Evolutionary conservation across 805 yeast species (phyloP).

Genomic region (Saccharomycopsis fermentans): DNA sequence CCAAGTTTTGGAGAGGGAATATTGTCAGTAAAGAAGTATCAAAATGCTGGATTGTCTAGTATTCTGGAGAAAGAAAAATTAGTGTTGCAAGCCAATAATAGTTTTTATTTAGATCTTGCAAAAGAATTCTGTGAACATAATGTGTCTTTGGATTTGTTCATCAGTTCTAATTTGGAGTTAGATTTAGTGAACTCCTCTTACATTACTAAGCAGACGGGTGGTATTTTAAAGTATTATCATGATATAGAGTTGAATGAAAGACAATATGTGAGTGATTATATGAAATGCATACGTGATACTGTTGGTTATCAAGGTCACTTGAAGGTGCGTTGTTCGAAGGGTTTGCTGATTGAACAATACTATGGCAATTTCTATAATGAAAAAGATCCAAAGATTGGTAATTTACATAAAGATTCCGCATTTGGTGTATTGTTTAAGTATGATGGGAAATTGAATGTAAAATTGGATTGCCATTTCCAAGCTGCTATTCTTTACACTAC

Average conservation of each 20-base stretch:
- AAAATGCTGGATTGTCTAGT: slow-evolving; percentile 4
- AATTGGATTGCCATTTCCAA: slow-evolving; percentile 80
- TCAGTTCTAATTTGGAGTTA: slow-evolving; percentile 51
- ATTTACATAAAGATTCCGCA: slow-evolving; percentile 50
- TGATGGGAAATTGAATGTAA: slow-evolving; percentile 63
- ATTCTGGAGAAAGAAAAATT: slow-evolving; percentile 32
- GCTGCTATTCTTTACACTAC: slow-evolving; percentile 83
- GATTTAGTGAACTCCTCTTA: slow-evolving; percentile 69
- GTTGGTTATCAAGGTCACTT: slow-evolving; percentile 73
- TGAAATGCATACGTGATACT: slow-evolving; percentile 38
- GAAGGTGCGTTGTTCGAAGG: slow-evolving; percentile 80
- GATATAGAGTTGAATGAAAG: slow-evolving; percentile 63
- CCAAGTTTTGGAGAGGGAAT: slow-evolving; percentile 89
- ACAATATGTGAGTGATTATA: slow-evolving; percentile 49
- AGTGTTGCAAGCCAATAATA: slow-evolving; percentile 48
- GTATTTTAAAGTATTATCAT: slow-evolving; percentile 53
- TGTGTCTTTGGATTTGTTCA: slow-evolving; percentile 70
- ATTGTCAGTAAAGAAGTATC: slow-evolving; percentile 45
- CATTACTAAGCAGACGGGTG: slow-evolving; percentile 61
- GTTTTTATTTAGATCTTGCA: slow-evolving; percentile 51
- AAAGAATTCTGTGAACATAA: slow-evolving; percentile 44
- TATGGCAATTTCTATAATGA: slow-evolving; percentile 47
- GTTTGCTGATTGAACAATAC: slow-evolving; percentile 69
- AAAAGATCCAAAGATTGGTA: slow-evolving; percentile 57
- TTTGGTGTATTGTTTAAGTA: slow-evolving; percentile 63